These are phyloP conservation scores for Fereydounia khargensis DNA, from an alignment of 1,284 basidiomycete species.

Conservation along the genomic window DNA sequence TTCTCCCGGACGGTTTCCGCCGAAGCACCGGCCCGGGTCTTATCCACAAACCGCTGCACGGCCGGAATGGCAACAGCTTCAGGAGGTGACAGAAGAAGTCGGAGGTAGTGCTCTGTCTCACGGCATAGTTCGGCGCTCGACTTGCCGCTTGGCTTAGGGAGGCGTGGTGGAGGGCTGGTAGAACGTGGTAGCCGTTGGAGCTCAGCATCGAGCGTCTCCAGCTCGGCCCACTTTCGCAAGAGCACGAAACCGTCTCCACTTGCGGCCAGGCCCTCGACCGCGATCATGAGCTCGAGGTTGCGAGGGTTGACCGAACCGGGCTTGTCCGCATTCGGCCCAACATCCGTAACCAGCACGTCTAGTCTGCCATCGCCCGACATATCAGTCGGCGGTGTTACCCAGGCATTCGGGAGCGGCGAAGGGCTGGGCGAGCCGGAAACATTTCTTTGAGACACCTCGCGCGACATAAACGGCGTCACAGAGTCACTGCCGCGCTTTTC, in stretches of 20 bases:
- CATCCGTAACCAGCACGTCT: slow-evolving; percentile 38
- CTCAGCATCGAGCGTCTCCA: slow-evolving; percentile 45
- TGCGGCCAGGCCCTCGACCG: slow-evolving; percentile 33
- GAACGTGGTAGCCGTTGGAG: slow-evolving; percentile 35
- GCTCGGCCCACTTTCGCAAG: slow-evolving; percentile 47
- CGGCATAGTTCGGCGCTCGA: slow-evolving; percentile 30
- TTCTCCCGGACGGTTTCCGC: slow-evolving; percentile 17
- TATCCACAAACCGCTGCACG: slow-evolving; percentile 45
- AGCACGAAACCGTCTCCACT: slow-evolving; percentile 48
- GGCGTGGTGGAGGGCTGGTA: slow-evolving; percentile 16
- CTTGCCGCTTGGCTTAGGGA: slow-evolving; percentile 30
- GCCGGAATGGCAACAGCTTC: slow-evolving; percentile 7
- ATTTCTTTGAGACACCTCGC: too few species aligned
- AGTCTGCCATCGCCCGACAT: too few species aligned
- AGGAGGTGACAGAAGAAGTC: slow-evolving; percentile 27
- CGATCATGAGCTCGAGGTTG: slow-evolving; percentile 48
- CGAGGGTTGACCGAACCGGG: slow-evolving; percentile 31
- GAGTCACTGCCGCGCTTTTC: too few species aligned
- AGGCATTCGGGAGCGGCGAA: too few species aligned
- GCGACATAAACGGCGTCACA: too few species aligned
- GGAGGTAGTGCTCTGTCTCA: slow-evolving; percentile 39
- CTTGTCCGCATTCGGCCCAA: slow-evolving; percentile 40
- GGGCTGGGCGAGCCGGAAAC: too few species aligned
- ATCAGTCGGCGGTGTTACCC: too few species aligned
- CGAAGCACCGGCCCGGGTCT: slow-evolving; percentile 40